These are phyloP conservation scores for Colletotrichum sp. DNA, from an alignment of 2,329 filamentous ascomycete genomes.

Conservation along the genomic window DNA sequence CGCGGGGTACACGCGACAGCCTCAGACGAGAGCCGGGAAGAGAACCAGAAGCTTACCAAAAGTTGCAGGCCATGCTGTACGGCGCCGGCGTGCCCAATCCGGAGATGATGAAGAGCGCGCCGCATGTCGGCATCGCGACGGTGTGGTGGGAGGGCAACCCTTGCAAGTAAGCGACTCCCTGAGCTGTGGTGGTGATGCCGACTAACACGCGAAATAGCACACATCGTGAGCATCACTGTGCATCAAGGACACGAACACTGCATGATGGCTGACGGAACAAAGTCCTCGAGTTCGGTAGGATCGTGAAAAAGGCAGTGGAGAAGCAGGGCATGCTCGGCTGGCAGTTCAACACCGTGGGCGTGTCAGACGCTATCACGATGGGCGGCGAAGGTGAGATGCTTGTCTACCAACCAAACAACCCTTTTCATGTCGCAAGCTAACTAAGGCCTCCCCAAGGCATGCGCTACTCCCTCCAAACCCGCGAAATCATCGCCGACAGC, in stretches of 20 bases:
- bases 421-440: background rate
- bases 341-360: slow-evolving; percentile 91
- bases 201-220: slow-evolving; percentile 32
- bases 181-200: background rate
- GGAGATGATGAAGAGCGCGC: slow-evolving; percentile 86
- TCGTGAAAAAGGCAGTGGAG: slow-evolving; percentile 81
- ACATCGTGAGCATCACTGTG: slow-evolving; percentile 38
- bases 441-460: slow-evolving; percentile 64
- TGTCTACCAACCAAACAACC: background rate
- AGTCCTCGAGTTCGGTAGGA: slow-evolving; percentile 87
- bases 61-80: slow-evolving; percentile 84
- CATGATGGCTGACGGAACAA: slow-evolving; percentile 24
- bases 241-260: background rate
- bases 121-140: slow-evolving; percentile 88
- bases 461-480: slow-evolving; percentile 88
- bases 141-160: slow-evolving; percentile 99
- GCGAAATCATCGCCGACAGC: slow-evolving; percentile 92
- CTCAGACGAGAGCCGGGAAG: background rate
- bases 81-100: slow-evolving; percentile 85
- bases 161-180: slow-evolving; percentile 74
- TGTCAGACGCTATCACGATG: slow-evolving; percentile 95
- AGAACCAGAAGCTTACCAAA: background rate
- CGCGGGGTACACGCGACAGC: slow-evolving; percentile 5
- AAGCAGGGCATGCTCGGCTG: slow-evolving; percentile 89
- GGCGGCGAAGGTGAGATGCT: slow-evolving; percentile 74